Evolutionary conservation across 2,329 filamentous ascomycete species (phyloP).

Genomic region (Aureobasidium lini): DNA sequence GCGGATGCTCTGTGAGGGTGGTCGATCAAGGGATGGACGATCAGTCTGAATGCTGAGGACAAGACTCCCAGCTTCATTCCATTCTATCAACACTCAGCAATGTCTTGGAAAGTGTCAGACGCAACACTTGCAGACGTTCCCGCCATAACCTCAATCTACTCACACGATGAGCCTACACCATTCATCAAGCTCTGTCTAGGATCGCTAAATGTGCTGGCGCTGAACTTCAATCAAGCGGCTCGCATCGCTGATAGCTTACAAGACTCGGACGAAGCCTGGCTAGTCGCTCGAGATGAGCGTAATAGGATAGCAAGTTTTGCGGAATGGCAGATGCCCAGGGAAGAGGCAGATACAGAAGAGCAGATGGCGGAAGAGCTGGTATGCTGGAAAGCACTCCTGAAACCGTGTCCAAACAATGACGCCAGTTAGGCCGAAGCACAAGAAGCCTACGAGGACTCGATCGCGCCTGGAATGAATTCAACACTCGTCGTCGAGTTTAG

Average conservation of each 20-base stretch:
- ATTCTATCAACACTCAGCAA: background rate
- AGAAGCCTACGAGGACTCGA: conserved; percentile 2
- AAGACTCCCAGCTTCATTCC: background rate
- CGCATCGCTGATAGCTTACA: background rate
- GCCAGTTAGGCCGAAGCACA: background rate
- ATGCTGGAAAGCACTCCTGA: background rate
- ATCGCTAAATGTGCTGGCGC: background rate
- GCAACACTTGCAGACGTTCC: conserved; percentile 9
- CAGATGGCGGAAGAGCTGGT: conserved; percentile 12
- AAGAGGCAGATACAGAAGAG: conserved; percentile 6
- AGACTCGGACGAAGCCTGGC: background rate
- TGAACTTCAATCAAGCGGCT: conserved; percentile 1
- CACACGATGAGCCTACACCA: background rate
- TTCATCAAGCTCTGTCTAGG: conserved; percentile 11
- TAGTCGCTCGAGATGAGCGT: conserved; percentile 8
- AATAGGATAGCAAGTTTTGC: conserved; percentile 9
- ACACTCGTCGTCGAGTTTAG: background rate
- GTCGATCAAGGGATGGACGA: background rate
- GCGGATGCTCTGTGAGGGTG: background rate
- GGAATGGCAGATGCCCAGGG: conserved; percentile 6
- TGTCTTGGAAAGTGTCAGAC: conserved; percentile 8
- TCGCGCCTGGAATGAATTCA: conserved; percentile 11
- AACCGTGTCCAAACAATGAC: background rate
- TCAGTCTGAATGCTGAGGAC: background rate
- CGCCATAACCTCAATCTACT: conserved; percentile 5